Conservation (phyloP, 495 filamentous ascomycete genomes). For the Lasiosphaeria miniovina region DNA sequence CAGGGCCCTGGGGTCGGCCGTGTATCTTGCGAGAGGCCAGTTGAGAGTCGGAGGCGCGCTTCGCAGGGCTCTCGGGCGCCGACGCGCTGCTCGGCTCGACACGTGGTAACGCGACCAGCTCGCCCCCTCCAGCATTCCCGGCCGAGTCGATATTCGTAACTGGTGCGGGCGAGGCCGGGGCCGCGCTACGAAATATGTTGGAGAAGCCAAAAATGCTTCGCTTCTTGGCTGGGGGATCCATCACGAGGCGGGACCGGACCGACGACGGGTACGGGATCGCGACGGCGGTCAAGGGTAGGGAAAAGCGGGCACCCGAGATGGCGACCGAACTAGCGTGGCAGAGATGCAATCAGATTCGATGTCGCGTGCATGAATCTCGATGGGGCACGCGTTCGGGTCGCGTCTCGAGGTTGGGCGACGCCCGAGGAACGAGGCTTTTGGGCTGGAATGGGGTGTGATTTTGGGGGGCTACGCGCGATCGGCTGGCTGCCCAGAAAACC, state of each 20-base stretch:
- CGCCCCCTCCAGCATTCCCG: constrained; percentile 10
- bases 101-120: constrained; percentile 10
- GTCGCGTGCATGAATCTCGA: constrained; percentile 8
- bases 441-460: constrained; percentile 12
- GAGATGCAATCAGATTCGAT: background rate
- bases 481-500: background rate
- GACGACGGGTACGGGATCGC: background rate
- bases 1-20: constrained; percentile 31
- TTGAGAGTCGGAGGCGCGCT: constrained; percentile 36
- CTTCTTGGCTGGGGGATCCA: constrained; percentile 33
- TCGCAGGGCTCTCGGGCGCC: constrained; percentile 31
- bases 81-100: constrained; percentile 26
- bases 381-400: constrained; percentile 13
- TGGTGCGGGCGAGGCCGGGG: constrained; percentile 17
- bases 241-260: constrained; percentile 13
- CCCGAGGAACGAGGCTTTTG: constrained; percentile 6
- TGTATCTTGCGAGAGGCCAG: constrained; percentile 33
- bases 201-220: constrained; percentile 30
- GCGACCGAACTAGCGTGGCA: background rate
- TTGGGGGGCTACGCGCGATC: constrained; percentile 14
- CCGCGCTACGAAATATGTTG: constrained; percentile 25
- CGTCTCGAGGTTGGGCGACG: constrained; percentile 5
- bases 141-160: constrained; percentile 9
- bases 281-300: background rate
- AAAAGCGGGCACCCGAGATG: background rate